Evolutionary conservation across 2,329 filamentous ascomycete species (phyloP), one percentile per base, ranked within the genome.

Genomic region (Neurospora crassa): DNA sequence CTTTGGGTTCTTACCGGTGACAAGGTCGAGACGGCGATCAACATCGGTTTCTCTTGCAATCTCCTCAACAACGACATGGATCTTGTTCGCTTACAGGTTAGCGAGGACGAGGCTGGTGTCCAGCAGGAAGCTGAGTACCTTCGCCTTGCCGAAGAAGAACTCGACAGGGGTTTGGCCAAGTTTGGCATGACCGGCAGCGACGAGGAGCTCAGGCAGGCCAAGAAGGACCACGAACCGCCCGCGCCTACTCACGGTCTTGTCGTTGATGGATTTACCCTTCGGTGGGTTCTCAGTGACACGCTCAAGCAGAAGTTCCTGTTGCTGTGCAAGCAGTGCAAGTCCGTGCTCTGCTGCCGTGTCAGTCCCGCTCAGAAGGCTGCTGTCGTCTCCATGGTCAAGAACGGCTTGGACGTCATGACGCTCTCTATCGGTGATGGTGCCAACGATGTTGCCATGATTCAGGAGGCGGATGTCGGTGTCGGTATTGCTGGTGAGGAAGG

Each of bases 11-110:
- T 99, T 74, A 99, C 96, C 18, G 96, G 96, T 74, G 96, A 99
- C 85, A 99, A 98, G 82, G 95, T 98, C 41, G 96, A 99, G 82
- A 99, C 96, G 34, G 96, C 96, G 71, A 99, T 99, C 89, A 99
- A 99, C 83, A 99, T 99, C 79, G 96, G 96, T 2, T 99, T 98
- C 82, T 99, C 96, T 12, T 99, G 96, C 84, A 99, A 99, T 77
- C 86, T 99, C 41, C 88, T 99, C 70, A 94, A 95, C 82, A 99
- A 97, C 80, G 93, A 97, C 76, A 97, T 99, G 96, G 96, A 99
- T 76, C 84, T 99, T 73, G 92, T 99, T 74, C 89, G 97, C 68
- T 86, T 99, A 76, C 96, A 96, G 79, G 87, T 96, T 40, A 88
- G 92, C 1, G 93, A 97, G 74, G 91, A 94, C 70, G 87, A 90